Base-by-base conservation (phyloP, 2,329 filamentous ascomycete genomes). In the Truncatella angustata region DNA sequence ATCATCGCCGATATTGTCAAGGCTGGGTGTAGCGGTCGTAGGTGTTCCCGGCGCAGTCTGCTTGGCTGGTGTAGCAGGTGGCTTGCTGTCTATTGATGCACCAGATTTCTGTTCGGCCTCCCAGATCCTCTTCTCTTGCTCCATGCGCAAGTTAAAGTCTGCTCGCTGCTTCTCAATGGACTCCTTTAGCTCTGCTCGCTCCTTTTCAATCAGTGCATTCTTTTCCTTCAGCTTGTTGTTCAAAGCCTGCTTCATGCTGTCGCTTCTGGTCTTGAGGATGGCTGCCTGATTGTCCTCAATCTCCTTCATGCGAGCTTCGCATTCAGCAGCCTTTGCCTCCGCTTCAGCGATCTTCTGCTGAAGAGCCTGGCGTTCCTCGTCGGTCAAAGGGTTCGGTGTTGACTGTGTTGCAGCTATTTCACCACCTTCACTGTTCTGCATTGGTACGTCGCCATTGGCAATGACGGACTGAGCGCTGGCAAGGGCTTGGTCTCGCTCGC, bases 221-320 rank as follows among this genome's bases (percentile, higher is more conserved):
- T 85, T 80, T 60, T 90, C 90, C 52, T 77, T 81, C 14, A 96
- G 76, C 64, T 88, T 90, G 64, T 82, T 85, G 61, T 85, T 87
- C 46, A 90, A 71, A 2, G 80, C 71, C 20, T 81, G 77, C 62
- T 85, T 87, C 86, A 90, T 88, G 65, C 81, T 81, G 39, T 89
- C 82, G 1, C 84, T 85, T 40, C 85, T 79, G 49, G 79, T 74
- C 61, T 88, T 88, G 54, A 89, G 76, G 10, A 79, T 84, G 32
- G 70, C 73, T 51, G 82, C 75, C 42, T 84, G 79, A 50, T 76
- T 78, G 26, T 82, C 79, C 63, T 92, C 88, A 14, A 87, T 73
- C 54, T 85, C 81, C 50, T 80, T 78, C 1, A 75, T 79, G 67
- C 86, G 87, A 12, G 76, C 72, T 63, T 91, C 86, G 43, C 81